Evolutionary conservation across 805 yeast species (phyloP), one percentile per base, ranked within the genome.

Genomic region (Millerozyma miso): DNA sequence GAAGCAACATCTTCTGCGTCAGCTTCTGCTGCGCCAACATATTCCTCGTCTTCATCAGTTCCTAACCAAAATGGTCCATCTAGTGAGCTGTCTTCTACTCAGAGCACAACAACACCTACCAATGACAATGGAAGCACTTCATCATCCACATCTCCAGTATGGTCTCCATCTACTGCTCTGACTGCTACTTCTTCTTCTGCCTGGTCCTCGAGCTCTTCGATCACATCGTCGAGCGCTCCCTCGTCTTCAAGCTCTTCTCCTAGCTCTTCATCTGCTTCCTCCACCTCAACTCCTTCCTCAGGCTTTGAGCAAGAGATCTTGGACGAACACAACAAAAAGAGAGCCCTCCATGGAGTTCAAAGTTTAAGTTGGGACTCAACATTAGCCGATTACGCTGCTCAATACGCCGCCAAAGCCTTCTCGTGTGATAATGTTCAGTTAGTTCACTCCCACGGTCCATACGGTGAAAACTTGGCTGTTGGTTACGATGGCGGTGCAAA

Each of bases 381-480:
- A 8, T 59, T 69, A 46, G 66, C 66, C 19, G 45, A 60, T 32
- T 69, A 53, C 40, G 72, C 71, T 37, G 62, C 64, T 14, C 51
- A 59, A 36, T 80, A 74, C 53, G 86, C 88, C 17, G 69, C 77
- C 10, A 70, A 68, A 37, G 45, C 57, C 14, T 75, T 76, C 54
- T 65, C 71, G 33, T 85, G 86, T 56, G 66, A 71, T 51, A 76
- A 81, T 5, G 88, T 85, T 49, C 62, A 68, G 41, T 68, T 85
- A 51, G 61, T 72, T 14, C 91, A 85, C 63, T 80, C 88, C 16
- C 69, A 73, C 31, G 81, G 83, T 12, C 74, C 74, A 14, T 82
- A 81, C 59, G 93, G 93, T 66, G 91, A 85, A 60, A 85, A 85
- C 66, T 71, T 85, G 50, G 90, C 89, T 14, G 75, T 80, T 33